Base-by-base conservation (phyloP, 2,329 filamentous ascomycete species). In the Claviceps digitariae region DNA sequence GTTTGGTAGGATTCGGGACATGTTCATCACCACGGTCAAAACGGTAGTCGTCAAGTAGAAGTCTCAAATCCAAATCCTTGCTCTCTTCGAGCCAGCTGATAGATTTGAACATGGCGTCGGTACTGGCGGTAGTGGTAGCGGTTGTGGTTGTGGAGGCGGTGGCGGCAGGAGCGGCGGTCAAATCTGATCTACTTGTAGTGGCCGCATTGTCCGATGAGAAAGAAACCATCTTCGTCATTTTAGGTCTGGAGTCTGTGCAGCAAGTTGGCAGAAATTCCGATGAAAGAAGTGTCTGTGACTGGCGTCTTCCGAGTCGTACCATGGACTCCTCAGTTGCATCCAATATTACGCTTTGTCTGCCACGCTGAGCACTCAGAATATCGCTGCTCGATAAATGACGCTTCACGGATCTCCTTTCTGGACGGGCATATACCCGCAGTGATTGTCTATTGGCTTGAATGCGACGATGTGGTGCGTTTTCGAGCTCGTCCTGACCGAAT, bases 51-150 rank as follows among this genome's bases (percentile, higher is more conserved):
- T 88, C 83, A 34, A 89, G 68, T 40, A 75, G 76, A 40, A 90
- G 73, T 46, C 78, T 74, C 25, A 84, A 66, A 60, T 90, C 84
- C 34, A 90, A 70, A 51, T 86, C 79, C 20, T 83, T 78, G 52
- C 87, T 82, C 54, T 87, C 83, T 31, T 90, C 84, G 27, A 89
- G 71, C 84, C 85, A 88, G 49, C 82, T 76, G 59, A 89, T 85
- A 62, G 76, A 83, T 56, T 88, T 81, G 50, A 81, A 79, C 54
- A 86, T 72, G 1, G 77, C 77, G 50, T 79, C 74, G 38, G 77
- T 68, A 59, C n/a, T 20, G 15, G 23, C 6, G 23, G 48, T 41
- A 4, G 47, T 48, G 47, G 40, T 3, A 3, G 47, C 38, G 47
- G 40, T 4, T 2, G 40, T 23, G 40, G 40, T 20, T 4, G 45